Base-by-base conservation (phyloP, 139 green algal species). In the Tetradesmus obliquus region DNA sequence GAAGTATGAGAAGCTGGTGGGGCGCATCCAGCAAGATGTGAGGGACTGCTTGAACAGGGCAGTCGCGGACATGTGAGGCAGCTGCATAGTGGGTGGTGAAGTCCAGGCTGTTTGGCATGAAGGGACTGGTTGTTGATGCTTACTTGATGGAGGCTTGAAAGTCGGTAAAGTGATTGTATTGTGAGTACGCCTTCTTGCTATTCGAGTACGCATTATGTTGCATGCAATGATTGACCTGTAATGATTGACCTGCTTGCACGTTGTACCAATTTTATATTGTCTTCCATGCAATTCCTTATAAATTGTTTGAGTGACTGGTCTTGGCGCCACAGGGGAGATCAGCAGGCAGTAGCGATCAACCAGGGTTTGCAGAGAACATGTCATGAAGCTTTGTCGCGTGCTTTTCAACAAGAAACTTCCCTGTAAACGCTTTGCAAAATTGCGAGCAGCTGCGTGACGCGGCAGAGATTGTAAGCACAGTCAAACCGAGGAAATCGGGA, bases 1-100 rank as follows among this genome's bases (percentile, higher is more conserved):
- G 22, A 62, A 82, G 53, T 87, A 90, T 57, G 90, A 90, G 55
- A 79, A 76, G 54, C 74, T 92, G 7, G 84, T 86, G 15, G 55
- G 19, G 24, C 76, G 90, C 45, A 86, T 92, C 51, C 90, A 90
- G 83, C 55, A 83, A 32, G 90, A 90, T 82, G 72, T 90, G 57
- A 69, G 89, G 3, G 90, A 82, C 13, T 57, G 66, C 54, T 24
- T 92, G 83, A 88, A 90, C 20, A 79, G 71, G 90, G 72, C 90
- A 20, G 83, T 89, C 0, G 58, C 62, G 6, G 79, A 71, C 15
- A 88, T 88, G 72, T 80, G 15, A 85, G 45, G 88, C 84, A 24
- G 81, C 17, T 24, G 66, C 62, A 76, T 3, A 71, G 60, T 10
- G 60, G 60, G 15, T 17, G 2, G 66, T 76, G 66, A 76, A n/a